Evolutionary conservation across 1,284 basidiomycete genomes (phyloP).

Genomic region (Fomitopsis betulina): DNA sequence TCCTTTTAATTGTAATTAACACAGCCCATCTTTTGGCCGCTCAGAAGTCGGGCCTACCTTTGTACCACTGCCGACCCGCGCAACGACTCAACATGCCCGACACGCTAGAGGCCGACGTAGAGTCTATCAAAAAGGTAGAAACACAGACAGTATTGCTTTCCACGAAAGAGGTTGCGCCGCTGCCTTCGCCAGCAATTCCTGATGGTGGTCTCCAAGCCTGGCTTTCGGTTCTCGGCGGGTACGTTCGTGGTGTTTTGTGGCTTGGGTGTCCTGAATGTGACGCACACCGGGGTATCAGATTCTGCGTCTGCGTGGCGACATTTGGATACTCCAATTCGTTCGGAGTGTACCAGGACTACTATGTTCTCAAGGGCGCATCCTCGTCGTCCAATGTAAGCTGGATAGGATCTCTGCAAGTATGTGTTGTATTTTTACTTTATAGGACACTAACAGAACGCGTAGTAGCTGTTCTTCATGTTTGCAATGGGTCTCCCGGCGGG

Average conservation of each 20-base stretch:
- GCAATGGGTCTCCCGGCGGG: slow-evolving; percentile 25
- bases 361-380: slow-evolving; percentile 24
- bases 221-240: neutral
- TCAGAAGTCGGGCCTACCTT: no score
- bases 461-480: slow-evolving; percentile 16
- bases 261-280: slow-evolving; percentile 15
- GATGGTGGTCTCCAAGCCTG: neutral
- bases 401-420: slow-evolving; percentile 35
- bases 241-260: neutral
- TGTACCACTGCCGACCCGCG: no score
- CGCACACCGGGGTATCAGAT: neutral
- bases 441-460: slow-evolving; percentile 6
- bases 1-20: no score
- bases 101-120: no score
- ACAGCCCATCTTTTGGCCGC: no score
- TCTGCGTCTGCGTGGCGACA: slow-evolving; percentile 7
- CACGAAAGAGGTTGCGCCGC: no score
- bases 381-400: slow-evolving; percentile 35
- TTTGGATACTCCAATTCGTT: slow-evolving; percentile 27
- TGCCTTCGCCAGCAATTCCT: neutral
- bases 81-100: no score
- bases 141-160: no score
- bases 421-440: slow-evolving; percentile 10
- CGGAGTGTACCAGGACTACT: slow-evolving; percentile 43
- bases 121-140: no score